Base-by-base conservation (phyloP, 257 asterid species). In the Datura wrightii region DNA sequence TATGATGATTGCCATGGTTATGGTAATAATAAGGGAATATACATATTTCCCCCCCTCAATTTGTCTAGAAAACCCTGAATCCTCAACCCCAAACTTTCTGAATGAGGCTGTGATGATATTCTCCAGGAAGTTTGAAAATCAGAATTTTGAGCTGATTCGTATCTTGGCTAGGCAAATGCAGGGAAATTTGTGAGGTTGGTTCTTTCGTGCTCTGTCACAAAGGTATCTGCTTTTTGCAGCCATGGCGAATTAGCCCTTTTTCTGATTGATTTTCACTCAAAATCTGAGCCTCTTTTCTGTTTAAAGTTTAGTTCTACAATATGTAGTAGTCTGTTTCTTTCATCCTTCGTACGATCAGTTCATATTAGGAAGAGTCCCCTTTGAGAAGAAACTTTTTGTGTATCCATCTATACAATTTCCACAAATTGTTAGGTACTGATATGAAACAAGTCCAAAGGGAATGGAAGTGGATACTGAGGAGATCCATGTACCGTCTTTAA, bases 101-200 rank as follows among this genome's bases (percentile, higher is more conserved):
- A 74, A 50, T 31, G 63, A 76, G 82, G 46, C 46, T 76, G 60
- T 24, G 63, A 52, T 76, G 63, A 52, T 50, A 31, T 76, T 76
- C 15, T 76, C 60, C 62, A 13, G 24, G 82, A 14, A 76, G 62
- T 52, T 74, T 48, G 56, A 48, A 48, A 19, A 46, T 31, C 80
- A 24, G 59, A 11, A 19, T 69, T 39, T 69, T 41, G 24, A 69
- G 79, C 34, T 24, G 85, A 52, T 18, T 69, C 58, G 87, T 74
- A 82, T 82, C 89, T 84, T 87, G 88, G 86, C 79, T 14, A 81
- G 88, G 88, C 85, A 87, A 78, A 60, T 41, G 42, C 19, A 8
- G 18, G 37, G 56, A 19, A 48, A 74, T 11, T 24, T 34, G 37
- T 48, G 81, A 48, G 81, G 19, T 24, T 46, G 6, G 80, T 72